phyloP scores from a whole-genome alignment of 176 grass and related monocot genomes.

The Eragrostis nindensis region DNA sequence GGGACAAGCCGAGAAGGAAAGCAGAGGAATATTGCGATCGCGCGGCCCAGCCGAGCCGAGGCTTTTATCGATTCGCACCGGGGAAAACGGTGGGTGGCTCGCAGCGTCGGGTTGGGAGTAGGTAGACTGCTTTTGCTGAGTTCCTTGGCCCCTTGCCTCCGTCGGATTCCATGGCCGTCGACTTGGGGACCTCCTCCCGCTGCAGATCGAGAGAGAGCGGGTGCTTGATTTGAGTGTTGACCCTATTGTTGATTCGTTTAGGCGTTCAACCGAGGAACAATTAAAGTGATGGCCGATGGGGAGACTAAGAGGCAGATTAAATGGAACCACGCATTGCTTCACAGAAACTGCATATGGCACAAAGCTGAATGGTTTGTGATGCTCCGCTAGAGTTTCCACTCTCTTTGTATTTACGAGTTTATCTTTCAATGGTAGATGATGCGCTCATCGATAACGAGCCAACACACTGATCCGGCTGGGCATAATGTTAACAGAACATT shows the following conservation, averaged over 20 bases:
- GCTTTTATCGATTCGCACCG: constrained; percentile 34
- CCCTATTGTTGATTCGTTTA: background rate
- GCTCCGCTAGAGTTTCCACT: too few relatives aligned
- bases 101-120: background rate
- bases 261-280: constrained; percentile 6
- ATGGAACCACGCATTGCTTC: constrained; percentile 1
- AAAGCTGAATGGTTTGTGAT: too few relatives aligned
- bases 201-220: background rate
- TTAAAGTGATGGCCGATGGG: background rate
- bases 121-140: constrained; percentile 1
- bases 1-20: background rate
- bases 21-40: background rate
- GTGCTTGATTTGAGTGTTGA: background rate
- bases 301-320: constrained; percentile 10
- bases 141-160: background rate
- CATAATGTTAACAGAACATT: too few relatives aligned
- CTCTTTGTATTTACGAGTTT: too few relatives aligned
- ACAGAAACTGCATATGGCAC: background rate
- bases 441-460: too few relatives aligned
- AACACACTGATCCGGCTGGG: too few relatives aligned
- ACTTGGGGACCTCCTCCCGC: background rate
- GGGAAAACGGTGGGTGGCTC: background rate
- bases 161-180: constrained; percentile 24
- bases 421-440: too few relatives aligned
- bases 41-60: constrained; percentile 10